Percentiles rank a stretch among this genome's conserved stretches.
Evolutionary conservation across 2,329 filamentous ascomycete genomes (phyloP).

Genomic region (Pseudogymnoascus sp.): DNA sequence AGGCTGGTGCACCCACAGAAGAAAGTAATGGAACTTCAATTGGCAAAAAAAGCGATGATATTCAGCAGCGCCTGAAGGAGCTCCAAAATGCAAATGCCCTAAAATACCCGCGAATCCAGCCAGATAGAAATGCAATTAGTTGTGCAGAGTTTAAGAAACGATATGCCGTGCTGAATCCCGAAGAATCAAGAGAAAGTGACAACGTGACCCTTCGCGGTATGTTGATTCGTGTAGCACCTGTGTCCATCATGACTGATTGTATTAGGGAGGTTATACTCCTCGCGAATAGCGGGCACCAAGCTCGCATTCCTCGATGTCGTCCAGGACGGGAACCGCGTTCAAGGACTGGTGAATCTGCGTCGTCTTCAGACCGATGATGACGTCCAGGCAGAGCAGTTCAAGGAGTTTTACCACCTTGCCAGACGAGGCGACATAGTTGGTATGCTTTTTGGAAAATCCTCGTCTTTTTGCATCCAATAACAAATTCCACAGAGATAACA

Average conservation of each 20-base stretch:
- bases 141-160: conserved; percentile 20
- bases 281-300: conserved; percentile 66
- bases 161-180: conserved; percentile 33
- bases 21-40: conserved; percentile 4
- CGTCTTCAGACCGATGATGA: conserved; percentile 33
- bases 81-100: conserved; percentile 43
- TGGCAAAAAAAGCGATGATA: conserved; percentile 28
- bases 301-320: conserved; percentile 79
- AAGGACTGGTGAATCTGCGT: conserved; percentile 67
- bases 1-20: conserved; percentile 13
- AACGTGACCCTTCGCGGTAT: conserved; percentile 23
- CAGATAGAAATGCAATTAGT: conserved; percentile 30
- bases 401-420: conserved; percentile 56
- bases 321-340: conserved; percentile 64
- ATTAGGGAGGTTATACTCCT: conserved; percentile 65
- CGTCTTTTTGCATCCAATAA: conserved; percentile 12
- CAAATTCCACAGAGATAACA: conserved; percentile 42
- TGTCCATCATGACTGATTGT: conserved; percentile 16
- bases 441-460: conserved; percentile 38
- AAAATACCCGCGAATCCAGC: conserved; percentile 47
- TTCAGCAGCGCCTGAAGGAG: conserved; percentile 46
- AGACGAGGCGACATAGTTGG: conserved; percentile 79
- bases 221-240: conserved; percentile 12
- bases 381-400: conserved; percentile 41
- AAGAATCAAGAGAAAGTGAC: conserved; percentile 19